Evolutionary conservation across 768 basidiomycete genomes (phyloP).

Genomic region (Amanita fuliginea): DNA sequence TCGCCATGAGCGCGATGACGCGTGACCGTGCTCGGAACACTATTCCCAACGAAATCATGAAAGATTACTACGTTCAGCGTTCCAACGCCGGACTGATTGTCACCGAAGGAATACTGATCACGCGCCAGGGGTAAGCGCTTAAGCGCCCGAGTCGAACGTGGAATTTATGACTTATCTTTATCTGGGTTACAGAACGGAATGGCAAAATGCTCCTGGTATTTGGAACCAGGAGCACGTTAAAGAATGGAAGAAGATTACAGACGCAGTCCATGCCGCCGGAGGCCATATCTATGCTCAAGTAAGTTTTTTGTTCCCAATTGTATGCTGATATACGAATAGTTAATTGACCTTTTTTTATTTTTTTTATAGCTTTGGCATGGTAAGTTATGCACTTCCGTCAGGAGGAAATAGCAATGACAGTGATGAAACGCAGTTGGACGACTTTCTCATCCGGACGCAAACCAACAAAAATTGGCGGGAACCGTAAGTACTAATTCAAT

Average conservation of each 20-base stretch:
- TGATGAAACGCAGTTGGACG: conserved; percentile 19
- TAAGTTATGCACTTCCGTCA: conserved; percentile 10
- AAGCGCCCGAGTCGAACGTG: neutral
- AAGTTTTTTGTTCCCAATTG: neutral
- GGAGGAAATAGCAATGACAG: neutral
- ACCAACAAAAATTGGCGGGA: conserved; percentile 26
- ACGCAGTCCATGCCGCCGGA: conserved; percentile 35
- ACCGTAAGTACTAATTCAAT: conserved; percentile 14
- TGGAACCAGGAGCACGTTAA: conserved; percentile 32
- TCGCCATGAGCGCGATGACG: conserved; percentile 29
- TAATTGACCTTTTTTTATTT: too few relatives aligned
- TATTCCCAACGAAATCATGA: conserved; percentile 25
- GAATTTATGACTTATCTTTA: neutral
- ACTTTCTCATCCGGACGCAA: conserved; percentile 24
- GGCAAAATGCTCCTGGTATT: conserved; percentile 33
- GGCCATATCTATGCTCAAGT: conserved; percentile 35
- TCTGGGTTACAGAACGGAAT: conserved; percentile 25
- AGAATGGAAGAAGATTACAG: conserved; percentile 35
- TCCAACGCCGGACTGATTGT: conserved; percentile 29
- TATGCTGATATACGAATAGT: too few relatives aligned
- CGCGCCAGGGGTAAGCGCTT: conserved; percentile 30
- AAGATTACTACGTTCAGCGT: conserved; percentile 31
- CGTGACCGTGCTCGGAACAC: conserved; percentile 26
- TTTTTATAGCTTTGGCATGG: conserved; percentile 24
- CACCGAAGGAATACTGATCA: conserved; percentile 27